Base-by-base conservation (phyloP, 495 filamentous ascomycete genomes). In the Evernia prunastri region DNA sequence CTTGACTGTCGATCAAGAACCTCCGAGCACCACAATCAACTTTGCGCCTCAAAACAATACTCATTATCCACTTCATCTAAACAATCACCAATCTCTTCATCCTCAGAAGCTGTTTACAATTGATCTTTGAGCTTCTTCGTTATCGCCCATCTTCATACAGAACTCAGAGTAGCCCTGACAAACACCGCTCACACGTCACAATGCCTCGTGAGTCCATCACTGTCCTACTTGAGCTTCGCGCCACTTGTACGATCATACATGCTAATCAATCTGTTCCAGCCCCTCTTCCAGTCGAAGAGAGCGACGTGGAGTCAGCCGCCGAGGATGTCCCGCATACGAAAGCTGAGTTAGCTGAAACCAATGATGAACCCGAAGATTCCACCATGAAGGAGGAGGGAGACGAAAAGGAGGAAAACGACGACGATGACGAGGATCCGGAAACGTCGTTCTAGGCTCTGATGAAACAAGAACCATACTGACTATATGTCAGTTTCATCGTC, bases 401-500 rank as follows among this genome's bases (percentile, higher is more conserved):
- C 43, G 49, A 67, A 15, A 65, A 71, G 8, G 68, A 65, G 2
- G 73, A 71, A 0, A 66, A 70, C 4, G 71, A 72, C 4, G 70
- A 75, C 17, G 69, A 67, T 13, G 70, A 72, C 12, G 69, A 75
- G 12, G 76, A 75, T 2, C 27, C 61, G 27, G 75, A 76, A 9
- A 70, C 76, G 77, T 81, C 8, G 33, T 29, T 45, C 39, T 31
- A 39, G 39, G 31, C 39, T 54, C 10, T 45, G 0, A 37, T 29
- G 8, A 10, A 43, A 31, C 2, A 11, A 9, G 37, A 12, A 20
- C 13, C 29, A 45, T 31, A 29, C 35, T 59, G 25, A 43, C 37
- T 37, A 23, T 58, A 35, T 23, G 7, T 20, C 58, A 87, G 84
- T n/a, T 89, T 81, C 67, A 69, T 82, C 15, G 86, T 88, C 2